Evolutionary conservation across 106 monocot species (phyloP).

Genomic region (Platanthera guangdongensis): DNA sequence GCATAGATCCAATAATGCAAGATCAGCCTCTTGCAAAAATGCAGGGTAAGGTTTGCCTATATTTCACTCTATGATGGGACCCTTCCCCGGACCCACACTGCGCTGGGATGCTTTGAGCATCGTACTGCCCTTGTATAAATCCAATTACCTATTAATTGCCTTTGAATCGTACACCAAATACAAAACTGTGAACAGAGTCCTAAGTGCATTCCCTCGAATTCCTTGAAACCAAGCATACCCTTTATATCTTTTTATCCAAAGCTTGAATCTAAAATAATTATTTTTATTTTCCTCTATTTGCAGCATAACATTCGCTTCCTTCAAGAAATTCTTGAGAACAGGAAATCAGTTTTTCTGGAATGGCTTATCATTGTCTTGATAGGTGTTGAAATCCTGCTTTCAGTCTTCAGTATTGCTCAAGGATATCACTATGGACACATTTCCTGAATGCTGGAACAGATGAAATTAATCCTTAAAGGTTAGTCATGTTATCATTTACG

Average conservation of each 20-base stretch:
- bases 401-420: conserved; percentile 64
- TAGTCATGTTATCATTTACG: background rate
- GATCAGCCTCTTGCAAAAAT: too few species aligned
- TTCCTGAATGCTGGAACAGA: background rate
- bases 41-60: too few species aligned
- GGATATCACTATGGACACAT: conserved; percentile 19
- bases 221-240: too few species aligned
- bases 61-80: too few species aligned
- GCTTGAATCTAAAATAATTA: background rate
- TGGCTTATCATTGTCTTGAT: conserved; percentile 94
- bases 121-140: too few species aligned
- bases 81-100: too few species aligned
- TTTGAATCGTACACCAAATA: too few species aligned
- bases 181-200: too few species aligned
- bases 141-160: too few species aligned
- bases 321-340: conserved; percentile 87
- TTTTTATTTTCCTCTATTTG: conserved; percentile 13
- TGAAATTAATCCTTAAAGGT: background rate
- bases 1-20: too few species aligned
- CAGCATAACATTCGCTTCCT: conserved; percentile 97
- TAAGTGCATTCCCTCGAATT: too few species aligned
- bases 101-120: too few species aligned
- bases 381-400: conserved; percentile 81
- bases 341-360: conserved; percentile 84
- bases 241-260: background rate